Evolutionary conservation across 768 basidiomycete species (phyloP), one percentile per base, ranked within the genome.

Genomic region (Pisolithus microcarpus): DNA sequence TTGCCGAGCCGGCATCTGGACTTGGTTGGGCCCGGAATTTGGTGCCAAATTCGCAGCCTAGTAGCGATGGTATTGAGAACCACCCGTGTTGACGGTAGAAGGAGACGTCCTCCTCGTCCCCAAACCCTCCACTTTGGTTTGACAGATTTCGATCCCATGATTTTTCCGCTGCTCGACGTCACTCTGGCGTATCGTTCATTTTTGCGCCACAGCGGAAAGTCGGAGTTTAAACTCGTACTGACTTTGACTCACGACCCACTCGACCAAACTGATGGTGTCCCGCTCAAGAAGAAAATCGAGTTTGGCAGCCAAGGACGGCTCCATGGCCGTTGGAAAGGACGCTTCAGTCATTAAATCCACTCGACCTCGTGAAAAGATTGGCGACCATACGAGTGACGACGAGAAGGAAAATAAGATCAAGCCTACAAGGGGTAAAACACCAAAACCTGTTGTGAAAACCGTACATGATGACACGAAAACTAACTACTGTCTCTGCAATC

Each of bases 401-500:
- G 67, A 64, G 26, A 65, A 67, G 58, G 67, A 69, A 63, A 68
- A 64, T 55, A 65, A 36, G 48, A 38, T 54, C 1, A 53, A 52
- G 42, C 46, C 54, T 18, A 36, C 54, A 19, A 55, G 54, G 36
- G 56, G 47, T 13, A 66, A 63, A 54, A 34, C 34, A 15, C 53
- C 59, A 53, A 68, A 65, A 52, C 16, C 49, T 19, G 58, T 44
- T 30, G 8, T 52, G 38, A 61, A 56, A 46, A 51, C 53, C 11
- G 26, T 61, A 42, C 56, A 52, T 54, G 56, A 57, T 16, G 45
- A 58, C 44, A 56, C 47, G 31, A 60, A 51, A 64, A 60, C 28
- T 59, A 63, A 37, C 50, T 73, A 77, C 57, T 91, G 89, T 69
- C 67, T 76, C 0, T 92, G 90, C 65, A 72, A 75, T 21, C 76